Percentiles rank a stretch among this genome's conserved stretches.
Conservation (phyloP, 208 protist genomes). For the Trypanosoma grayi region DNA sequence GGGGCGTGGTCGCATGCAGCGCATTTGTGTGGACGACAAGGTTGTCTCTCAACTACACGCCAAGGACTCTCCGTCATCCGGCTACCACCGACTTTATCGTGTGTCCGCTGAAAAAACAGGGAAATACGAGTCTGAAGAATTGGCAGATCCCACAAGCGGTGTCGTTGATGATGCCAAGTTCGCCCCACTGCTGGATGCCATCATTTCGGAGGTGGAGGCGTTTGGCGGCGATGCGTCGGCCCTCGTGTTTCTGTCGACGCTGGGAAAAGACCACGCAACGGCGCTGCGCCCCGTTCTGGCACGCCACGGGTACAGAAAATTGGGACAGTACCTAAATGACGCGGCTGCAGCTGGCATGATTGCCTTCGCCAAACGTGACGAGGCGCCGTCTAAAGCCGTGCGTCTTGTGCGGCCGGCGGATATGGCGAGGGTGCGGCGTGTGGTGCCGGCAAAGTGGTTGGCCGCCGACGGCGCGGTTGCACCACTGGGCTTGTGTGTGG, state of each 20-base stretch:
- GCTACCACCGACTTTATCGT: constrained; percentile 15
- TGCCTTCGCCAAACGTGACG: constrained; percentile 40
- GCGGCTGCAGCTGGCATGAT: constrained; percentile 61
- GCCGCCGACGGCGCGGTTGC: neutral
- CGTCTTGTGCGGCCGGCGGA: constrained; percentile 53
- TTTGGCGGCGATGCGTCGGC: constrained; percentile 34
- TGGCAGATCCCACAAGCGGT: neutral
- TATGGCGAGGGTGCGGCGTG: constrained; percentile 42
- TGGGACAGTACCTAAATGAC: constrained; percentile 79
- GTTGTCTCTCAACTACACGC: constrained; percentile 10
- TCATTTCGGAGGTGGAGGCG: constrained; percentile 60
- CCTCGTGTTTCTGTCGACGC: constrained; percentile 78
- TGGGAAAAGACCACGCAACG: constrained; percentile 82
- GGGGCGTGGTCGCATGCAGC: constrained; percentile 77
- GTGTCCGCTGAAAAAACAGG: constrained; percentile 11
- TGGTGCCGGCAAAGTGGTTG: constrained; percentile 60
- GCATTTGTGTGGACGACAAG: constrained; percentile 32
- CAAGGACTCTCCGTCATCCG: neutral
- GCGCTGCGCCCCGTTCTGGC: constrained; percentile 54
- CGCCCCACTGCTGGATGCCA: constrained; percentile 54
- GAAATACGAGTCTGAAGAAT: constrained; percentile 13
- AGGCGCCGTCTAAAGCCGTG: constrained; percentile 73
- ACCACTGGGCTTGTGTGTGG: constrained; percentile 35
- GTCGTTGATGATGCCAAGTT: constrained; percentile 27
- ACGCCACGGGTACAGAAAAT: constrained; percentile 72